Percentiles rank a stretch among this genome's conserved stretches.
Conservation (phyloP, 1,284 basidiomycete species). For the Austroboletus niveus region DNA sequence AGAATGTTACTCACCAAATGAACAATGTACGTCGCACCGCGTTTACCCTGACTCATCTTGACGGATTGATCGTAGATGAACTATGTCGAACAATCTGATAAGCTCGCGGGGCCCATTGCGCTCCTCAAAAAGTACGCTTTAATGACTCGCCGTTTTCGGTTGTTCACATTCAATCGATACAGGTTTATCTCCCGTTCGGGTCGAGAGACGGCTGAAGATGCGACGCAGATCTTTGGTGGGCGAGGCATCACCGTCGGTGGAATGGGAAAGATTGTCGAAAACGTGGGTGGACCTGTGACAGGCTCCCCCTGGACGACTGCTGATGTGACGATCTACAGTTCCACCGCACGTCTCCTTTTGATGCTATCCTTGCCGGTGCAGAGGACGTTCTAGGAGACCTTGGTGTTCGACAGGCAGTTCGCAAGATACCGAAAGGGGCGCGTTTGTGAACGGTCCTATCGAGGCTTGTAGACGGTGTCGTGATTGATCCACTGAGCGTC, state of each 20-base stretch:
- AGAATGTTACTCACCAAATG: slow-evolving; percentile 90
- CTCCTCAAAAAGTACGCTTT: slow-evolving; percentile 62
- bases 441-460: slow-evolving; percentile 37
- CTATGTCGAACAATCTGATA: slow-evolving; percentile 78
- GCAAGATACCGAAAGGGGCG: slow-evolving; percentile 57
- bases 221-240: slow-evolving; percentile 63
- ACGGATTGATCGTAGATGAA: slow-evolving; percentile 52
- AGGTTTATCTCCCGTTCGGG: slow-evolving; percentile 68
- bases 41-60: background rate
- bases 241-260: slow-evolving; percentile 58
- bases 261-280: slow-evolving; percentile 67
- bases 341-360: slow-evolving; percentile 40
- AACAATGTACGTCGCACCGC: slow-evolving; percentile 61
- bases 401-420: slow-evolving; percentile 66
- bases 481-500: too few species aligned
- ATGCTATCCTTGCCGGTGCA: slow-evolving; percentile 56
- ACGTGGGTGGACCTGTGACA: slow-evolving; percentile 38
- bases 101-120: slow-evolving; percentile 72
- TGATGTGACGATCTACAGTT: slow-evolving; percentile 24
- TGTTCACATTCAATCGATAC: slow-evolving; percentile 5
- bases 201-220: slow-evolving; percentile 72
- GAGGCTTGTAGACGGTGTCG: background rate
- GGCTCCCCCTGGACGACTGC: background rate
- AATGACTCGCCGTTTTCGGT: background rate
- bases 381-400: slow-evolving; percentile 66